phyloP scores from a whole-genome alignment of 2,329 filamentous ascomycete genomes.

The Stagonosporopsis cucurbitacearum region DNA sequence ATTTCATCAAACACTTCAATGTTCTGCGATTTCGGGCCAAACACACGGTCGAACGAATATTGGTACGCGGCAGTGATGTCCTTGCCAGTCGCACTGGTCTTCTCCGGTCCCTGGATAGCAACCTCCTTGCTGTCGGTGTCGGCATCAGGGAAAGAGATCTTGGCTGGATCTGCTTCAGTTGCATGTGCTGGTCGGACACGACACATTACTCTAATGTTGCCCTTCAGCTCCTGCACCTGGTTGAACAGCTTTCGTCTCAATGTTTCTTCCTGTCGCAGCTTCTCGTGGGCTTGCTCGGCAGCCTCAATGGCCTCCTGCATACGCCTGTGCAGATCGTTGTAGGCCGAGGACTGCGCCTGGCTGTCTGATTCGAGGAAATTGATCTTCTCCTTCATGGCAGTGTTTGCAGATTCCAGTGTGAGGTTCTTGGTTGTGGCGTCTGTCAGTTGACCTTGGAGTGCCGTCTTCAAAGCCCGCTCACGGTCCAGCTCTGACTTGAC shows the following conservation, averaged over 20 bases:
- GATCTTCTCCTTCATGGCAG: constrained; percentile 79
- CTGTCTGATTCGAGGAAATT: constrained; percentile 89
- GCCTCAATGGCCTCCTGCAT: constrained; percentile 77
- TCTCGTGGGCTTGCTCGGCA: constrained; percentile 75
- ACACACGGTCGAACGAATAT: constrained; percentile 94
- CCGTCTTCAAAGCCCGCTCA: constrained; percentile 67
- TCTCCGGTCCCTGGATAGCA: constrained; percentile 80
- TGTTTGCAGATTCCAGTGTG: constrained; percentile 75
- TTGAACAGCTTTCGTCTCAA: constrained; percentile 92
- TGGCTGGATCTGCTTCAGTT: constrained; percentile 68
- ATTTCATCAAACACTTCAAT: constrained; percentile 93
- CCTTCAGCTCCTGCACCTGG: constrained; percentile 96
- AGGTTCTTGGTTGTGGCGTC: constrained; percentile 50
- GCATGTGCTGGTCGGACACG: constrained; percentile 79
- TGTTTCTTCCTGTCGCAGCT: constrained; percentile 89
- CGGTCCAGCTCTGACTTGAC: constrained; percentile 52
- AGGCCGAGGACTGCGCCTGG: constrained; percentile 86
- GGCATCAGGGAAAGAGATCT: constrained; percentile 78
- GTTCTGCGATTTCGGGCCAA: constrained; percentile 78
- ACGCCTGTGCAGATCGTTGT: constrained; percentile 78
- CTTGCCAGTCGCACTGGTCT: constrained; percentile 79
- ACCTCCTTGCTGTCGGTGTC: constrained; percentile 88
- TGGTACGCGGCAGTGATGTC: constrained; percentile 79
- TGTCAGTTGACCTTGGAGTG: constrained; percentile 62
- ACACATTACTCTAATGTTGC: constrained; percentile 98